Percentiles rank a stretch among this genome's conserved stretches.
phyloP scores from a whole-genome alignment of 2,329 filamentous ascomycete species.

The Fusarium proliferatum region DNA sequence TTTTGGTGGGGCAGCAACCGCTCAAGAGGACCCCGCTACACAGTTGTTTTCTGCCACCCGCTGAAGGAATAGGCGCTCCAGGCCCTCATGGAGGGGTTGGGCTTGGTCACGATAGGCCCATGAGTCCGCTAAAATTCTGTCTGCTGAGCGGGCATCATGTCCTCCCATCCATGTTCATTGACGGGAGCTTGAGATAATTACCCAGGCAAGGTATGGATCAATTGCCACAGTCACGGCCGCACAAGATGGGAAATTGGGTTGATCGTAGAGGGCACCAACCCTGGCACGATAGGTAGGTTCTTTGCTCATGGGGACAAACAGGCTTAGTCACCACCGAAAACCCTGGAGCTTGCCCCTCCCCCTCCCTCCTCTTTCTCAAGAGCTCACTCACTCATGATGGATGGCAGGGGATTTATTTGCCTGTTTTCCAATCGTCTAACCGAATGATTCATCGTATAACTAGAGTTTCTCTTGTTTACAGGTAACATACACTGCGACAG shows the following conservation, averaged over 20 bases:
- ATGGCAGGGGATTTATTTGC: not conserved
- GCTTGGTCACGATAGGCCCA: constrained; percentile 35
- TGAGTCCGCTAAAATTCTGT: constrained; percentile 33
- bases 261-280: constrained; percentile 41
- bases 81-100: constrained; percentile 30
- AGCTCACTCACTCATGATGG: not conserved
- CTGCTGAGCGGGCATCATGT: constrained; percentile 33
- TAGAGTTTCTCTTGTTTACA: not conserved
- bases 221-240: constrained; percentile 34
- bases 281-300: constrained; percentile 11
- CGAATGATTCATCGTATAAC: not conserved
- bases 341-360: constrained; percentile 21
- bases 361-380: constrained; percentile 10
- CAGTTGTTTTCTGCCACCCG: constrained; percentile 7
- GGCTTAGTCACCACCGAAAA: constrained; percentile 25
- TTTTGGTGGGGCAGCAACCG: constrained; percentile 26
- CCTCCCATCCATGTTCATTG: not conserved
- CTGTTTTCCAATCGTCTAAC: not conserved
- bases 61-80: constrained; percentile 36
- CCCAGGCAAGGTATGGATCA: not conserved
- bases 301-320: not conserved
- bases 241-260: constrained; percentile 32
- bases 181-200: not conserved
- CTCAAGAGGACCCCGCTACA: constrained; percentile 26
- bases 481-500: not conserved